A percentile compares a stretch with the other conserved stretches of the same genome.
These are phyloP conservation scores for Salix suchowensis DNA, from an alignment of 345 rosid species.

Conservation along the genomic window DNA sequence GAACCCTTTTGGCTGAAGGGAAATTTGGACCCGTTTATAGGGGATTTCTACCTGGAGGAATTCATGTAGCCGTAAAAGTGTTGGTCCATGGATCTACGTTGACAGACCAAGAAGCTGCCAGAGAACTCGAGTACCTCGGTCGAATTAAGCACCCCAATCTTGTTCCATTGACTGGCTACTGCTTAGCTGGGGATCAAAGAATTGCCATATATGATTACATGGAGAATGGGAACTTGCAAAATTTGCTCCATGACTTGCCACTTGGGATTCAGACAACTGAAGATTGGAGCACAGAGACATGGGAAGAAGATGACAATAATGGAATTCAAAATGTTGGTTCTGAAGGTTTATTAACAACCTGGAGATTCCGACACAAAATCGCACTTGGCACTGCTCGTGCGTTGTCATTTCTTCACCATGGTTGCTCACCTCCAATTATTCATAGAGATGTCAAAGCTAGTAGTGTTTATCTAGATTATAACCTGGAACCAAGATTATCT, in stretches of 20 bases:
- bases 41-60: slow-evolving; percentile 87
- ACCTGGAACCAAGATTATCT: slow-evolving; percentile 79
- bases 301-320: slow-evolving; percentile 64
- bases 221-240: slow-evolving; percentile 96
- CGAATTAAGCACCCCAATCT: slow-evolving; percentile 84
- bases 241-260: slow-evolving; percentile 78
- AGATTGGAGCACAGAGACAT: slow-evolving; percentile 82
- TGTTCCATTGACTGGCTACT: slow-evolving; percentile 84
- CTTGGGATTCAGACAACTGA: slow-evolving; percentile 74
- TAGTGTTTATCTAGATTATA: slow-evolving; percentile 76
- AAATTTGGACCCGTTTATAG: slow-evolving; percentile 91
- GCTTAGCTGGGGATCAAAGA: slow-evolving; percentile 92
- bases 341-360: slow-evolving; percentile 60
- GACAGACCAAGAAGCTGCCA: slow-evolving; percentile 84
- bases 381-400: slow-evolving; percentile 92
- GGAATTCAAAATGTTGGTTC: slow-evolving; percentile 61
- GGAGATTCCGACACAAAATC: slow-evolving; percentile 78
- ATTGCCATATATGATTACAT: slow-evolving; percentile 91
- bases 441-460: slow-evolving; percentile 90
- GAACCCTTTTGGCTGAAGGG: slow-evolving; percentile 85
- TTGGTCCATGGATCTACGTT: slow-evolving; percentile 84
- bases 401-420: slow-evolving; percentile 88
- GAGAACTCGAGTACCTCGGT: slow-evolving; percentile 86
- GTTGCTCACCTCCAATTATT: slow-evolving; percentile 83
- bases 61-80: slow-evolving; percentile 91